These are phyloP conservation scores for Haplosporangium sp. DNA, from an alignment of 371 early-diverging fungal genomes.

Conservation along the genomic window DNA sequence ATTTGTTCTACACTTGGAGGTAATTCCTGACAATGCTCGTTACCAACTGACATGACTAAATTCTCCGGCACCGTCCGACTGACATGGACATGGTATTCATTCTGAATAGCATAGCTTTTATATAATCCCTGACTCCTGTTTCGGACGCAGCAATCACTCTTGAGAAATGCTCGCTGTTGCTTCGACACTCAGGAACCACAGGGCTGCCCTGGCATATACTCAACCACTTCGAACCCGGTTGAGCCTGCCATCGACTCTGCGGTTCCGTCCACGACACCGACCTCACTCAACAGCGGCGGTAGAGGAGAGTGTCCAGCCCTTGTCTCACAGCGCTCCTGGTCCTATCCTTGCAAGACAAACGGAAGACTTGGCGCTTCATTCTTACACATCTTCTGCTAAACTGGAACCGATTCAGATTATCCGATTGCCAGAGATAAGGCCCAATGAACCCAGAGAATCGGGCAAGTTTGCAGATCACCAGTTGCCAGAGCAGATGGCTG, in stretches of 20 bases:
- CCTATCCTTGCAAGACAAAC: conserved; percentile 7
- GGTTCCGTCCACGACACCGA: conserved; percentile 3
- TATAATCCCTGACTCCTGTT: background rate
- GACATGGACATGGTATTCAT: no score
- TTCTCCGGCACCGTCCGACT: no score
- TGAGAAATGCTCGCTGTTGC: conserved; percentile 43
- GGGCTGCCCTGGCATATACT: conserved; percentile 15
- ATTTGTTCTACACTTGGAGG: no score
- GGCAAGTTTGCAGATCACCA: conserved; percentile 53
- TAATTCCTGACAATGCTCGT: no score
- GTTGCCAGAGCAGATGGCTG: conserved; percentile 65
- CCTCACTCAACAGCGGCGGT: conserved; percentile 40
- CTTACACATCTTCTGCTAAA: conserved; percentile 26
- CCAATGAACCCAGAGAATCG: conserved; percentile 30
- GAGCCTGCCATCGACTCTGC: background rate
- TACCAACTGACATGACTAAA: no score
- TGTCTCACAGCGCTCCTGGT: conserved; percentile 9
- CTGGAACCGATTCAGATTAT: conserved; percentile 48
- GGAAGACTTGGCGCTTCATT: conserved; percentile 30
- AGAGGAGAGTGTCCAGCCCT: conserved; percentile 24
- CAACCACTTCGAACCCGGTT: conserved; percentile 17
- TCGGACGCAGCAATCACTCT: background rate
- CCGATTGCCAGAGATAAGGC: conserved; percentile 35
- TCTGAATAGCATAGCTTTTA: background rate
- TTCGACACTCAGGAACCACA: conserved; percentile 38